These are phyloP conservation scores for Malassezia psittaci DNA, from an alignment of 1,284 basidiomycete genomes.

Conservation along the genomic window DNA sequence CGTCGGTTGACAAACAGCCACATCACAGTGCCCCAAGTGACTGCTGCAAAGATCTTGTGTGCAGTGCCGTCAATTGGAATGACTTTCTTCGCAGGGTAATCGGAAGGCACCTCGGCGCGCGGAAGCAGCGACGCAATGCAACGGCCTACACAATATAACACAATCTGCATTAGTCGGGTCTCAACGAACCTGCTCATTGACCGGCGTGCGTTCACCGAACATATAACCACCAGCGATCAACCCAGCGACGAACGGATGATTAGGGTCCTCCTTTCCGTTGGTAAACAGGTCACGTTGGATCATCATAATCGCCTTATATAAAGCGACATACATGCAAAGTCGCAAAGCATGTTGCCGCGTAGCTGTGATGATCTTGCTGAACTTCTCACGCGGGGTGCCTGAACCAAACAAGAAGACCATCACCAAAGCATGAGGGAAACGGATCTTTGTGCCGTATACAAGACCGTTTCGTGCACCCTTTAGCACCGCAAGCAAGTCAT, in stretches of 20 bases:
- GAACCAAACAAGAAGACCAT: slow-evolving; percentile 82
- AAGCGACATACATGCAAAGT: slow-evolving; percentile 79
- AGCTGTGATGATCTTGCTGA: slow-evolving; percentile 66
- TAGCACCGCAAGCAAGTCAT: slow-evolving; percentile 78
- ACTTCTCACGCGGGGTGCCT: slow-evolving; percentile 51
- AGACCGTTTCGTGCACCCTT: slow-evolving; percentile 83
- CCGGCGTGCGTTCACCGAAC: slow-evolving; percentile 87
- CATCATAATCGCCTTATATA: slow-evolving; percentile 80
- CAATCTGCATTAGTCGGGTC: slow-evolving; percentile 58
- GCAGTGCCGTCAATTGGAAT: slow-evolving; percentile 56
- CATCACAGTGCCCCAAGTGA: slow-evolving; percentile 95
- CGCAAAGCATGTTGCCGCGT: slow-evolving; percentile 80
- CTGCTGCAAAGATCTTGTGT: slow-evolving; percentile 77
- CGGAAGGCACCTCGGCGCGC: slow-evolving; percentile 28
- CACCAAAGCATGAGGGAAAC: slow-evolving; percentile 92
- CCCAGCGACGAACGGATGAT: slow-evolving; percentile 76
- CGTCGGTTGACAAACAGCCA: slow-evolving; percentile 79
- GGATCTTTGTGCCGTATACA: slow-evolving; percentile 87
- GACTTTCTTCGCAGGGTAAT: slow-evolving; percentile 37
- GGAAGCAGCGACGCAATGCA: slow-evolving; percentile 42
- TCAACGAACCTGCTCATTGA: slow-evolving; percentile 81
- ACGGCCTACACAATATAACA: slow-evolving; percentile 59
- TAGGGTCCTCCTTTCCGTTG: slow-evolving; percentile 62
- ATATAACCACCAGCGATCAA: slow-evolving; percentile 82
- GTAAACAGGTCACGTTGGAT: slow-evolving; percentile 56